Base-by-base conservation (phyloP, 108 stramenopile genomes). In the Conticribra guillardii region DNA sequence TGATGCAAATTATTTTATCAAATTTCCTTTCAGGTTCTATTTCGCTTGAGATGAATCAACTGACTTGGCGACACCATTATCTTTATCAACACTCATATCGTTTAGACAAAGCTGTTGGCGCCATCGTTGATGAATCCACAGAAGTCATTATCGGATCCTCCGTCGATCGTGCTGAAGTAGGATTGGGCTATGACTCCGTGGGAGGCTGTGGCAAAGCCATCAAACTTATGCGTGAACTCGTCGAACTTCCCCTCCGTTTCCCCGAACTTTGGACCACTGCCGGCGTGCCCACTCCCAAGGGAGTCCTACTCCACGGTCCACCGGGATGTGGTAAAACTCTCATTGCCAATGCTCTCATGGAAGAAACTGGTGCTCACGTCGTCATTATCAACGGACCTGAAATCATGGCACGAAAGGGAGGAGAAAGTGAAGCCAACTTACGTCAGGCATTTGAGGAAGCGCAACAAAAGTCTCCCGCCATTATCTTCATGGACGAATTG, bases 401-500 rank as follows among this genome's bases (percentile, higher is more conserved):
- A 73, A 89, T 99, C 32, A 97, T 99, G 81, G 91, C 94, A 41
- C 96, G 97, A 81, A 89, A 91, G 49, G 96, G 95, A 16, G 99
- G 99, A 60, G 97, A 98, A 71, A 85, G 84, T 66, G 94, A 96
- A 63, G 88, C 91, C 19, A 96, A 96, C 46, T 76, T 96, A 37
- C 82, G 94, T 31, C 87, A 90, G 45, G 92, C 92, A 46, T 96
- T 96, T 64, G 92, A 93, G 82, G 91, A 92, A 71, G 96, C 97
- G 9, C 91, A 96, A 71, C 87, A 90, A 74, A 83, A 96, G 71
- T 87, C 88, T 48, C 96, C 96, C 11, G 84, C 97, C 24, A 97
- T 99, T 60, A 91, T 99, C 56, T 99, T 99, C 64, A 97, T 99
- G 78, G 99, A 99, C 71, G 99, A 99, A 67, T 78, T 99, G 46